phyloP scores from a whole-genome alignment of 2,329 filamentous ascomycete species.

The Alternaria panax region DNA sequence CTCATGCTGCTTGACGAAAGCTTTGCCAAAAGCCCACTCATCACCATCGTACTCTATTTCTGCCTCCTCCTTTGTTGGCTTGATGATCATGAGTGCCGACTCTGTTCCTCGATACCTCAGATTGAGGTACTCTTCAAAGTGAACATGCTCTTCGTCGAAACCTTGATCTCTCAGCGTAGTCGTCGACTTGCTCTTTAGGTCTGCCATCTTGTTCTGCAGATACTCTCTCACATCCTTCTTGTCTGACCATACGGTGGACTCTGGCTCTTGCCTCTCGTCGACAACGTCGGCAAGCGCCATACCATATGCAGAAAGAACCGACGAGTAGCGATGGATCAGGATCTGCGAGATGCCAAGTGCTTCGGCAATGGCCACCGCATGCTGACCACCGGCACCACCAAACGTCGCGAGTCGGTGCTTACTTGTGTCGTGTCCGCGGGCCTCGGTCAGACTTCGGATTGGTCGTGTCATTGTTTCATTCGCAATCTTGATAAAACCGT shows the following conservation, averaged over 20 bases:
- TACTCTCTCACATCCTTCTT: constrained; percentile 65
- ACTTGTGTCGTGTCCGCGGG: constrained; percentile 88
- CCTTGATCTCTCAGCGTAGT: constrained; percentile 76
- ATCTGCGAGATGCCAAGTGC: constrained; percentile 86
- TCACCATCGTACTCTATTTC: constrained; percentile 67
- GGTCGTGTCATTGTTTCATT: constrained; percentile 92
- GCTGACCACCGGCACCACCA: constrained; percentile 89
- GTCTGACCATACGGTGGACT: constrained; percentile 67
- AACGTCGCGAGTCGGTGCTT: constrained; percentile 92
- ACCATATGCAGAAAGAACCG: constrained; percentile 87
- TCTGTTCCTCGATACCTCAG: constrained; percentile 92
- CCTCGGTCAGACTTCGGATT: constrained; percentile 89
- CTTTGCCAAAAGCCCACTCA: constrained; percentile 82
- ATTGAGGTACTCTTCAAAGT: constrained; percentile 92
- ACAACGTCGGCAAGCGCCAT: constrained; percentile 95
- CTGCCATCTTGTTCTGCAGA: constrained; percentile 76
- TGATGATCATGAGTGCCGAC: constrained; percentile 87
- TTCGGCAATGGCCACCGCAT: constrained; percentile 89
- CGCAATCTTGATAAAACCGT: constrained; percentile 87
- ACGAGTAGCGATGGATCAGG: constrained; percentile 85
- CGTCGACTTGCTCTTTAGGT: constrained; percentile 78
- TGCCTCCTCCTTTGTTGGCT: constrained; percentile 69
- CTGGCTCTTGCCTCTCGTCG: constrained; percentile 84
- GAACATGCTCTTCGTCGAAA: constrained; percentile 75
- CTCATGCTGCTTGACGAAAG: constrained; percentile 85